Percentiles rank a stretch among this genome's conserved stretches.
Conservation (phyloP, 2,329 filamentous ascomycete species). For the Phialemoniopsis sp. region DNA sequence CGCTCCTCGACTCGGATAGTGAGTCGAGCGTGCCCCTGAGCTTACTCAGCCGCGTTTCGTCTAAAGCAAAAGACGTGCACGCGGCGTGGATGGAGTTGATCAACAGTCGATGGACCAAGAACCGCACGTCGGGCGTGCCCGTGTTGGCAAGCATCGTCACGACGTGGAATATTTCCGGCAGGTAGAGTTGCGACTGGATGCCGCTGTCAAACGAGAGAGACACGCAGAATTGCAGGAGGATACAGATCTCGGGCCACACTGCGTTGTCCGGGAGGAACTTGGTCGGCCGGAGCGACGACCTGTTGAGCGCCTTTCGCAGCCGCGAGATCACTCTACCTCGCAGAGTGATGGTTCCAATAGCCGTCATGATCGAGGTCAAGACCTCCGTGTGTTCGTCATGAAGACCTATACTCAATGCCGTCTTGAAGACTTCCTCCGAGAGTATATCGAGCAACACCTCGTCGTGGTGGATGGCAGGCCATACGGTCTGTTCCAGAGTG, state of each 20-base stretch:
- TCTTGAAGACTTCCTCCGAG: constrained; percentile 62
- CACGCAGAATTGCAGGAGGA: constrained; percentile 62
- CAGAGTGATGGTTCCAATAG: constrained; percentile 61
- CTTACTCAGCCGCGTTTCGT: constrained; percentile 54
- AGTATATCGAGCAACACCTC: constrained; percentile 64
- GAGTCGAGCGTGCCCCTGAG: constrained; percentile 52
- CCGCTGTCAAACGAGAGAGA: constrained; percentile 65
- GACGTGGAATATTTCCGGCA: constrained; percentile 67
- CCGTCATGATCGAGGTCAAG: constrained; percentile 57
- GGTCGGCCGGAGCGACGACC: constrained; percentile 63
- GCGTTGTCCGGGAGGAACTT: constrained; percentile 61
- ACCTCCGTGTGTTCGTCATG: constrained; percentile 57
- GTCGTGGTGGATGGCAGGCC: constrained; percentile 61
- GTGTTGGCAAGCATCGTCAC: constrained; percentile 69
- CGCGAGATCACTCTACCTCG: constrained; percentile 62
- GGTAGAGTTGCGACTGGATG: constrained; percentile 62
- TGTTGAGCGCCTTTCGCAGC: constrained; percentile 62
- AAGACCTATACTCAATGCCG: constrained; percentile 51
- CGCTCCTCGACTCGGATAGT: constrained; percentile 55
- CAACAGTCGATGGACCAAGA: constrained; percentile 58
- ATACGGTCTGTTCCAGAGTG: constrained; percentile 61
- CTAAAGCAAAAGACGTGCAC: constrained; percentile 60
- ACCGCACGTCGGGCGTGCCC: constrained; percentile 50
- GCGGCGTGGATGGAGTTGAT: constrained; percentile 66
- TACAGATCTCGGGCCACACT: constrained; percentile 66